Evolutionary conservation across 495 filamentous ascomycete species (phyloP), one percentile per base, ranked within the genome.

Genomic region (Xylaria flabelliformis): DNA sequence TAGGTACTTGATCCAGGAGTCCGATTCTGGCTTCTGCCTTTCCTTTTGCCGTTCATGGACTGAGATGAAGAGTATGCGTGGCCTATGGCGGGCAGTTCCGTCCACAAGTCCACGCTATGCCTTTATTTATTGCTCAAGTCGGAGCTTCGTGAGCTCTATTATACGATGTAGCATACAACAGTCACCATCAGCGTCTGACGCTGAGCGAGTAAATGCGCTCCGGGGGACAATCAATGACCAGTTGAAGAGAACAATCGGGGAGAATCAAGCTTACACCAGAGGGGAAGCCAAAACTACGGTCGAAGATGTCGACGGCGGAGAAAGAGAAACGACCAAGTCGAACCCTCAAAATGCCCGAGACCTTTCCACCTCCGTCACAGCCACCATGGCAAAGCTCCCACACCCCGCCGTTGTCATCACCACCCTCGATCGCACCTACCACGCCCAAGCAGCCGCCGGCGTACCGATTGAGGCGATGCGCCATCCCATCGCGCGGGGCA

Each of bases 401-500:
- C 89, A 93, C 80, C 87, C 92, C 15, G 92, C 94, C 70, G 92
- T 92, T 58, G 88, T 94, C 77, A 88, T 93, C 75, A 94, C 91
- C n/a, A 77, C 77, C 42, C 42, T 83, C 81, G 56, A 82, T 80
- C 74, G 70, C 19, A 70, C 74, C 2, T 70, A 65, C 63, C 21
- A 44, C 9, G 65, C 75, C 26, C 32, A 72, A 24, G 67, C 70
- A 48, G 12, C 72, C 5, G 80, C 80, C 9, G 84, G 86, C 32
- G n/a, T 67, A 0, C 44, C 69, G 10, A 41, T 71, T 29, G 56
- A 69, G 0, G 58, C 67, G 0, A 34, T 71, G 46, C 70, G 70
- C 4, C 74, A 66, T 0, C 78, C 78, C 17, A 69, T 73, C 29
- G 83, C 80, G 29, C 79, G 83, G 46, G 94, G 89, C 65, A 91